Base-by-base conservation (phyloP, 331 rosid species). In the Phaseolus coccineus region DNA sequence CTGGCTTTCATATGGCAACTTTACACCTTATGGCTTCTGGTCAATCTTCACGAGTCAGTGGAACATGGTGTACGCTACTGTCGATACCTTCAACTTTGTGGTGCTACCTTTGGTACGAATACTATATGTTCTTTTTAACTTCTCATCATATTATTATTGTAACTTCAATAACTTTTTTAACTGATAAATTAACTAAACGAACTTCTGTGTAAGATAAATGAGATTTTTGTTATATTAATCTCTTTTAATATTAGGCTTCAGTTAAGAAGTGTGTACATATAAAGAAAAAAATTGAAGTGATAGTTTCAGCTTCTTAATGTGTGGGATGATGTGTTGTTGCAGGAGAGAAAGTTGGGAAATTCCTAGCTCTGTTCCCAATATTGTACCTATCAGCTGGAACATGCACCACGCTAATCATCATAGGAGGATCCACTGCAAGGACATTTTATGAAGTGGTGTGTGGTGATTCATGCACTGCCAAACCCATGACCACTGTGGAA, bases 301-400 rank as follows among this genome's bases (percentile, higher is more conserved):
- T 28, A 28, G 1, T 28, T 2, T 28, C 31, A 28, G 2, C 31
- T 28, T 28, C 31, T 28, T 28, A 28, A 28, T 28, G 31, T 28
- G 31, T 1, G 22, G 22, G 22, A 19, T 19, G 22, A 19, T 19
- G 22, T 3, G n/a, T 3, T 51, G 8, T 76, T 65, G 64, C 81
- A 91, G 96, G 96, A 14, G 94, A 91, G 30, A 91, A 31, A 52
- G 5, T 56, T 0, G 91, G 96, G 63, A 93, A 85, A 78, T 4
- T 57, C 53, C 77, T 93, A 50, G 87, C 86, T 8, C 0, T 87
- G 10, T 85, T 93, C 15, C 97, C 94, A 30, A 73, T 89, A 31
- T 19, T 89, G 65, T 93, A 93, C 80, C 88, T 93, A 30, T 93
- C 97, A 30, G 96, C 90, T 0, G 97, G 94, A 8, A 93, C 91